A percentile compares a stretch with the other conserved stretches of the same genome.
These are phyloP conservation scores for Sphenostylis stenocarpa DNA, from an alignment of 306 rosid genomes.

Conservation along the genomic window DNA sequence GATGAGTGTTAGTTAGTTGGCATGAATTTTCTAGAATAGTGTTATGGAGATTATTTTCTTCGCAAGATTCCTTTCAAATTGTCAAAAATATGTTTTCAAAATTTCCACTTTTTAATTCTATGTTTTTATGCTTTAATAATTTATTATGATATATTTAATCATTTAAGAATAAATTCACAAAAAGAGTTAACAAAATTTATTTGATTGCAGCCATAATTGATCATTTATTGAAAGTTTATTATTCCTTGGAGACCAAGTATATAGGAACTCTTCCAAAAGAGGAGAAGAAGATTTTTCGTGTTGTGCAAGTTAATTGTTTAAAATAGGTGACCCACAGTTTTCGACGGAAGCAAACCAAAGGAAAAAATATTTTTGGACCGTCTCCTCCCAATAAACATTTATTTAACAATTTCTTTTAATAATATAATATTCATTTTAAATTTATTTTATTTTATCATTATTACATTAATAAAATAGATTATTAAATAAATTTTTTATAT, in stretches of 20 bases:
- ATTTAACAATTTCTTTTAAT: too few relatives aligned
- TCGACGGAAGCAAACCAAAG: too few relatives aligned
- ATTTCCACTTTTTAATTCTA: too few relatives aligned
- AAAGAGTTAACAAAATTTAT: background rate
- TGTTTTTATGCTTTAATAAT: background rate
- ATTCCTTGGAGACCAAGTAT: conserved; percentile 48
- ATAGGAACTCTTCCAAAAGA: background rate
- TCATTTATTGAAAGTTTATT: background rate
- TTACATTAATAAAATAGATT: too few relatives aligned
- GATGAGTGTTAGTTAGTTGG: background rate
- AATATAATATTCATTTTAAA: too few relatives aligned
- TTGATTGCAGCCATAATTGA: background rate
- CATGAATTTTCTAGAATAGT: background rate
- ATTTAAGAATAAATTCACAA: background rate
- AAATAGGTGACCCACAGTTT: background rate
- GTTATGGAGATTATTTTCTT: background rate
- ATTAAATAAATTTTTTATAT: too few relatives aligned
- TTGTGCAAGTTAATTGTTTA: background rate
- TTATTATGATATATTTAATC: background rate
- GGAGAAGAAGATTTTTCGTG: conserved; percentile 16
- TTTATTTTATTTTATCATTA: too few relatives aligned
- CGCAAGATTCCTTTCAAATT: background rate
- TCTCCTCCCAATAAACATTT: too few relatives aligned
- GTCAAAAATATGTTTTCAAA: too few relatives aligned
- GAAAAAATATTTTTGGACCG: too few relatives aligned